Evolutionary conservation across 2,329 filamentous ascomycete species (phyloP).

Genomic region (Calonectria leucothoes): DNA sequence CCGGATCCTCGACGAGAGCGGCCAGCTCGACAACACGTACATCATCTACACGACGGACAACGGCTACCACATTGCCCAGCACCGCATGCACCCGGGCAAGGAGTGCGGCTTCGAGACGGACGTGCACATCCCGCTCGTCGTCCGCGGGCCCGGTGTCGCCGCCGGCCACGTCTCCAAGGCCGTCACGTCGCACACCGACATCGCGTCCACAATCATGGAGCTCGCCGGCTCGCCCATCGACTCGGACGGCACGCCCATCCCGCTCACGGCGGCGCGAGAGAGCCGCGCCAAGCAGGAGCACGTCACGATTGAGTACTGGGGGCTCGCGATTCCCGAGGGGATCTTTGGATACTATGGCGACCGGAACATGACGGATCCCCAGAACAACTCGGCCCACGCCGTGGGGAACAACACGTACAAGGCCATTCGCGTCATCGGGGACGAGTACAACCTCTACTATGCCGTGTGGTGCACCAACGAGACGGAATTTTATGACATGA

Average conservation of each 20-base stretch:
- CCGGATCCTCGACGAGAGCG: slow-evolving; percentile 42
- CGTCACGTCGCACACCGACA: slow-evolving; percentile 64
- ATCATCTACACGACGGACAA: slow-evolving; percentile 65
- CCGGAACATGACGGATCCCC: background rate
- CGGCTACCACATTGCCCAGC: slow-evolving; percentile 65
- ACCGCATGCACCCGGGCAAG: slow-evolving; percentile 64
- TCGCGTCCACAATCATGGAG: slow-evolving; percentile 65
- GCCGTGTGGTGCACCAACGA: slow-evolving; percentile 64
- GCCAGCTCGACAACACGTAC: slow-evolving; percentile 55
- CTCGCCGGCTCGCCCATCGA: slow-evolving; percentile 48
- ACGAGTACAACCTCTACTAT: slow-evolving; percentile 65
- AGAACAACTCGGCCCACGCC: background rate
- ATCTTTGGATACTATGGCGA: slow-evolving; percentile 17
- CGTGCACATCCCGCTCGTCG: slow-evolving; percentile 62
- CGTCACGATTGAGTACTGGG: slow-evolving; percentile 66
- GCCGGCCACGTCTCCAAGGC: slow-evolving; percentile 49
- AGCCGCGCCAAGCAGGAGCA: slow-evolving; percentile 53
- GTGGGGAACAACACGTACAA: slow-evolving; percentile 64
- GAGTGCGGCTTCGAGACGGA: slow-evolving; percentile 63
- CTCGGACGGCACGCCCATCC: slow-evolving; percentile 64
- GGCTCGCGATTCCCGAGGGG: slow-evolving; percentile 48
- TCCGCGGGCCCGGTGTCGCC: slow-evolving; percentile 61
- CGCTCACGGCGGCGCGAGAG: slow-evolving; percentile 38
- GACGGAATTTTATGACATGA: slow-evolving; percentile 63
- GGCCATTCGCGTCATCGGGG: slow-evolving; percentile 56